Evolutionary conservation across 1,284 basidiomycete genomes (phyloP).

Genomic region (Neolentinus lepideus): DNA sequence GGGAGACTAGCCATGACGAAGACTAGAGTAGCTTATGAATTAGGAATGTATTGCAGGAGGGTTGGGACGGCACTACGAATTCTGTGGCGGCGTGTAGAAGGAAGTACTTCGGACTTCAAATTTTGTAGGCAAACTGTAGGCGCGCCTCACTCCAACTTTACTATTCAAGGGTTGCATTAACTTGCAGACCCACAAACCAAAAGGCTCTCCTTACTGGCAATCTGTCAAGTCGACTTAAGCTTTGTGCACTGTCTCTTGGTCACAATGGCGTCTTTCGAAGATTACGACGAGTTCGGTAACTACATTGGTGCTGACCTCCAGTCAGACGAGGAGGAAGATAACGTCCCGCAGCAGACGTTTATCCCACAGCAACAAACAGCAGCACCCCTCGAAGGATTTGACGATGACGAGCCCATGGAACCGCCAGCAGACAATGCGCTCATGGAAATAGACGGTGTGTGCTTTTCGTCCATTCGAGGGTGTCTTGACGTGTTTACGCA

Average conservation of each 20-base stretch:
- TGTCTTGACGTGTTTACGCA: conserved; percentile 1
- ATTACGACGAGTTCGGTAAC: conserved; percentile 92
- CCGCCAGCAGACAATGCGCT: conserved; percentile 50
- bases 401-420: conserved; percentile 56
- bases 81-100: neutral
- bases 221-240: neutral
- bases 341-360: conserved; percentile 42
- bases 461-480: neutral
- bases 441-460: conserved; percentile 78
- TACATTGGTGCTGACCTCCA: conserved; percentile 92
- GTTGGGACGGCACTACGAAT: neutral
- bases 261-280: conserved; percentile 74
- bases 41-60: neutral
- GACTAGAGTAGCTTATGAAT: neutral
- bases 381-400: conserved; percentile 70
- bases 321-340: conserved; percentile 76
- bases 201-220: neutral
- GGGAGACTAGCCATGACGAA: conserved; percentile 63
- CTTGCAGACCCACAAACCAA: neutral
- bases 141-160: too few relatives aligned
- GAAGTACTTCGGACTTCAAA: neutral
- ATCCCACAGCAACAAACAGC: conserved; percentile 18
- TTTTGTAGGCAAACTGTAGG: neutral
- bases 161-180: neutral
- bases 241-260: neutral